Base-by-base conservation (phyloP, 2,329 filamentous ascomycete species). In the Fusarium denticulatum region DNA sequence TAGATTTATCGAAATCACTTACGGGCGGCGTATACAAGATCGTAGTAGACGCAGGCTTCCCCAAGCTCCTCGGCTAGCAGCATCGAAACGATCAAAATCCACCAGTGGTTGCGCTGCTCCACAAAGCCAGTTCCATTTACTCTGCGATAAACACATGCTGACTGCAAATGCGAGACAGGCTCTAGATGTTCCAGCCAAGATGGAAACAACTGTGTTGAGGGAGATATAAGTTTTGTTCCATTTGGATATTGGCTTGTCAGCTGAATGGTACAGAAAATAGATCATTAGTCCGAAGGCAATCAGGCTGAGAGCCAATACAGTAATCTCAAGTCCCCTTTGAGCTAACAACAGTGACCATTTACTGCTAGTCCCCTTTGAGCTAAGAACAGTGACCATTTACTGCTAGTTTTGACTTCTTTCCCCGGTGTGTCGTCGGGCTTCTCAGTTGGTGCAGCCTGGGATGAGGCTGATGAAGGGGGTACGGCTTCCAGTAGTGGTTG, bases 61-160 rank as follows among this genome's bases (percentile, higher is more conserved):
- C 60, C 57, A 72, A 5, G 60, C 45, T 0, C 69, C 71, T 32
- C 73, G n/a, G 18, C 69, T 75, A 3, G 71, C 69, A 13, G 60
- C 69, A 40, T 74, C 69, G 13, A 74, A 62, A 1, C 73, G 73
- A 36, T 75, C 65, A 49, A 75, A 74, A n/a, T 70, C 71, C 0
- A 72, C 47, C 3, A 75, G 28, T 1, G 64, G 65, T 3, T 60
- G 60, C 0, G 45, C 24, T 18, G 46, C 24, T 15, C 39, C 37
- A 5, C 34, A 55, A 9, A 64, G 11, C 71, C 71, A 75, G 13
- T 70, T 74, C 73, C 73, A 75, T 30, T 74, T 74, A 6, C 55
- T 40, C 22, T 75, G 73, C 0, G 69, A 68, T 8, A 75, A 24
- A 20, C 71, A 75, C 37, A 60, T 61, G 39, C 71, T 67, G 8